Evolutionary conservation across 495 filamentous ascomycete genomes (phyloP).

Genomic region (Aspergillus ellipticus): DNA sequence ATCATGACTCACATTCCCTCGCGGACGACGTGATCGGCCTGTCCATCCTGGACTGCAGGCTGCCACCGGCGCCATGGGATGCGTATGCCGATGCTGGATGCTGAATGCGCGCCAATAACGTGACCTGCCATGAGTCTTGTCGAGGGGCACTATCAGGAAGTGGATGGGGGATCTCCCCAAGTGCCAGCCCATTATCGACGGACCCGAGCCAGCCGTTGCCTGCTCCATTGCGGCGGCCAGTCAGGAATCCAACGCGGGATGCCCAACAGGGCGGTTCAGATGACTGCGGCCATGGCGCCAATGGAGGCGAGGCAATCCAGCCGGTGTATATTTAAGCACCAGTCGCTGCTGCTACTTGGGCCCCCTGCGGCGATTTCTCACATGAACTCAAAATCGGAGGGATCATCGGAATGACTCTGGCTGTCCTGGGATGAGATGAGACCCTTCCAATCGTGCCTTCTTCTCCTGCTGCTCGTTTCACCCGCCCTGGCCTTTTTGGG

Average conservation of each 20-base stretch:
- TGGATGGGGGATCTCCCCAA: no score
- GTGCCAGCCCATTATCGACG: neutral
- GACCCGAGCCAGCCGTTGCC: neutral
- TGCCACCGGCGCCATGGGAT: neutral
- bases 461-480: neutral
- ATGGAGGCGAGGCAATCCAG: neutral
- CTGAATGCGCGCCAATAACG: neutral
- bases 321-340: neutral
- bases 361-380: neutral
- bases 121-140: neutral
- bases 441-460: neutral
- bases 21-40: neutral
- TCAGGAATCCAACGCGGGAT: neutral
- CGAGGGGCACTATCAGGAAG: no score
- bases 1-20: conserved; percentile 1
- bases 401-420: neutral
- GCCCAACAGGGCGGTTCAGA: neutral
- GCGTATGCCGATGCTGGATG: neutral
- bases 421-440: neutral
- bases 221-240: neutral
- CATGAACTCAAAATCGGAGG: neutral
- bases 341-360: neutral
- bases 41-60: neutral
- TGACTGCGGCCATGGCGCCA: neutral
- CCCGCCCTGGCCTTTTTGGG: neutral